A percentile compares a stretch with the other conserved stretches of the same genome.
phyloP scores from a whole-genome alignment of 352 stramenopile genomes.

The Pythium phragmiticola region DNA sequence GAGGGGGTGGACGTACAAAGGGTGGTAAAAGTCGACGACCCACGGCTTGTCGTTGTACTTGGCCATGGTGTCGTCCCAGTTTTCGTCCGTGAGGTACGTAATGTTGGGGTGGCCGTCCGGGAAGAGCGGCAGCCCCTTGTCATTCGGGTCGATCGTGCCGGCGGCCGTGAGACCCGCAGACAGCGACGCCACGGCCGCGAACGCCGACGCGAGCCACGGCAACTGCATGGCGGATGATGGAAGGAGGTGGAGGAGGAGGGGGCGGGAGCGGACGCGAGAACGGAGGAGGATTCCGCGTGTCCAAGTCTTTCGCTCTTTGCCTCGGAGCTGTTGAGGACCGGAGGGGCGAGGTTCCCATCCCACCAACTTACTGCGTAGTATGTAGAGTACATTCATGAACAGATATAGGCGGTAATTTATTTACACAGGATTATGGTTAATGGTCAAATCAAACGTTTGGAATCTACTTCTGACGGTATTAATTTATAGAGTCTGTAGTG shows the following conservation, averaged over 20 bases:
- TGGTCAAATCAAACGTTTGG: too few species aligned
- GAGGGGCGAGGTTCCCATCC: background rate
- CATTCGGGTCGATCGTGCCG: conserved; percentile 53
- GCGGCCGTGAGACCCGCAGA: background rate
- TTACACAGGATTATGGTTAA: background rate
- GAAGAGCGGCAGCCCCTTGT: conserved; percentile 78
- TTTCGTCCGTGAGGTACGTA: conserved; percentile 84
- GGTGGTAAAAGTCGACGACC: conserved; percentile 87
- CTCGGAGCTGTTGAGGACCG: background rate
- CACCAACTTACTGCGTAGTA: background rate
- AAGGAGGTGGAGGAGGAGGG: conserved; percentile 5
- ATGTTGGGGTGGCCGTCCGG: conserved; percentile 81
- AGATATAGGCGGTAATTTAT: background rate
- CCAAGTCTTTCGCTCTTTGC: background rate
- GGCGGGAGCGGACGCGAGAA: background rate
- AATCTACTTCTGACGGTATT: background rate
- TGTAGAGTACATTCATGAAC: background rate
- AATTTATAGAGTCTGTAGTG: background rate
- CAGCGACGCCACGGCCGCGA: background rate
- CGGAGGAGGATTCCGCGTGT: conserved; percentile 3
- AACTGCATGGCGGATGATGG: conserved; percentile 22
- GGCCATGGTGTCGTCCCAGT: conserved; percentile 70
- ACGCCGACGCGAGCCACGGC: conserved; percentile 9
- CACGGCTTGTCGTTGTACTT: conserved; percentile 72
- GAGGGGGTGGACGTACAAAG: conserved; percentile 51